Base-by-base conservation (phyloP, 2,329 filamentous ascomycete species). In the Fusarium solani-melongenae region DNA sequence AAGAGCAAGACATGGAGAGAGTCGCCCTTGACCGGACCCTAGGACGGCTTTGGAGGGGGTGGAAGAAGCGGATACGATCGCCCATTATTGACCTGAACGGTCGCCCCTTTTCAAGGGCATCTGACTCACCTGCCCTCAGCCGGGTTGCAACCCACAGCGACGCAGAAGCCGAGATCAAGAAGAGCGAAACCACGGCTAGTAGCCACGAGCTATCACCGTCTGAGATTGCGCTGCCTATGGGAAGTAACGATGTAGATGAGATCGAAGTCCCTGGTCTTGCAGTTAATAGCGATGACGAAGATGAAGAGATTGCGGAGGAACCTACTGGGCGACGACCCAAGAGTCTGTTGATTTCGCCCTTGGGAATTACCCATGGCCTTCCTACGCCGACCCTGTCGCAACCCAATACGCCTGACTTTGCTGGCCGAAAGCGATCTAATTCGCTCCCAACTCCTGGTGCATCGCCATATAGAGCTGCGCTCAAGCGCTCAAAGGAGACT, bases 1-100 rank as follows among this genome's bases (percentile, higher is more conserved):
- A 97, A 78, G 96, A 98, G 78, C 85, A 91, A 63, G 96, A 99
- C 80, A 94, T 98, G 88, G 96, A 98, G 80, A 94, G 95, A 75
- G 90, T 98, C 72, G 96, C 96, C 9, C 87, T 98, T 69, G 97
- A 98, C 79, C 90, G 95, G 66, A 95, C 94, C 3, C 86, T 99
- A 2, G 96, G 96, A 22, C 89, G 95, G 57, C 86, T 98, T 49
- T 99, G 96, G 96, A 91, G 96, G 76, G 93, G 94, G 29, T 99
- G 96, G 96, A 94, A 96, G 84, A 98, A 98, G 84, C 90, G 93
- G 71, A 88, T 93, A 76, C 90, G 94, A 66, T 87, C 88, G 8
- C 89, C 90, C 1, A 81, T 80, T 36, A 82, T 84, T 36, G 86
- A 88, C 41, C 9, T 44, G 39, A 83, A 86, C 55, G 82, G 85